These are phyloP conservation scores for Mantamonas sphyraenae DNA, from an alignment of 78 protist genomes.

Conservation along the genomic window DNA sequence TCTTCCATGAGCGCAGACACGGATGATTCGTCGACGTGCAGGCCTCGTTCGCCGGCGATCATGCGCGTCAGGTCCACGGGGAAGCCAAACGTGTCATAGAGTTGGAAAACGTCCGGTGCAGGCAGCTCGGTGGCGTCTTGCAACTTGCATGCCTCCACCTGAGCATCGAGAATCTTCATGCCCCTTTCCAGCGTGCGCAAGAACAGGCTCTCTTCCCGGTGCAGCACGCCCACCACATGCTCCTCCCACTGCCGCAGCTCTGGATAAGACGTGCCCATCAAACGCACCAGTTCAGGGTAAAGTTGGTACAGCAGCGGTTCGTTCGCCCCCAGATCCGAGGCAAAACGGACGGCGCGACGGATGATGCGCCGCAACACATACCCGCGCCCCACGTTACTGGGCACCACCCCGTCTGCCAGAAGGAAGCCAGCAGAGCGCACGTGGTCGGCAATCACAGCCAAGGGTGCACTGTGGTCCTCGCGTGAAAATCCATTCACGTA, in stretches of 20 bases:
- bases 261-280: too few species aligned
- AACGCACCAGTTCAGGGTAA: too few species aligned
- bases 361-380: slow-evolving; percentile 55
- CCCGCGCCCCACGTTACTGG: slow-evolving; percentile 48
- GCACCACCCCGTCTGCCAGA: slow-evolving; percentile 57
- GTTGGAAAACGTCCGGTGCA: background rate
- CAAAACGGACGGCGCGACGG: slow-evolving; percentile 40
- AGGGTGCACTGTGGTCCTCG: too few species aligned
- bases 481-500: too few species aligned
- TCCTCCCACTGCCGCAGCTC: too few species aligned
- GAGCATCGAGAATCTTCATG: background rate
- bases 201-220: background rate
- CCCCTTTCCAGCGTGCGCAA: background rate
- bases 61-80: slow-evolving; percentile 1
- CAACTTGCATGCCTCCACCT: too few species aligned
- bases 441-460: slow-evolving; percentile 58
- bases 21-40: background rate
- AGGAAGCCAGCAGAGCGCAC: slow-evolving; percentile 30
- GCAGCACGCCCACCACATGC: background rate
- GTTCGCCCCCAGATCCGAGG: too few species aligned
- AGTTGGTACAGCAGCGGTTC: too few species aligned
- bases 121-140: too few species aligned
- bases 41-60: background rate
- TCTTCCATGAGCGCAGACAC: too few species aligned
- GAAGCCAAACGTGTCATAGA: slow-evolving; percentile 7